Base-by-base conservation (phyloP, 257 asterid genomes). In the Perilla frutescens region DNA sequence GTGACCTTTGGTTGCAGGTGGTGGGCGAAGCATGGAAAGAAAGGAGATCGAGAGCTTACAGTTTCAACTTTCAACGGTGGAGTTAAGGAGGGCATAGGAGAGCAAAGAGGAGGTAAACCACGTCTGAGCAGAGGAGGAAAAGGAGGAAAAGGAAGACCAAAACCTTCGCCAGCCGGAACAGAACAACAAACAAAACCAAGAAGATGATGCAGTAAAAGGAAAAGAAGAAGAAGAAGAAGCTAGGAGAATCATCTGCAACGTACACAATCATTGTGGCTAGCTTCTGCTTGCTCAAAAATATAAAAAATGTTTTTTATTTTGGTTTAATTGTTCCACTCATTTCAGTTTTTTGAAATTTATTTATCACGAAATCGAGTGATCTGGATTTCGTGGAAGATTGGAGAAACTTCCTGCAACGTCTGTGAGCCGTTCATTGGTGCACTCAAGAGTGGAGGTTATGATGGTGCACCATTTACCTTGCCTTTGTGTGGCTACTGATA, bases 51-150 rank as follows among this genome's bases (percentile, higher is more conserved):
- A n/a, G n/a, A n/a, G n/a, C n/a, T n/a, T n/a, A n/a, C n/a, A n/a
- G n/a, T n/a, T n/a, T n/a, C n/a, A n/a, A 34, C 47, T 1, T 1
- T 45, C n/a, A 45, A 2, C 9, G 1, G 0, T 6, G 4, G 3
- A 4, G 0, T 4, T 48, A 50, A 13, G 20, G 4, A 2, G 71
- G 73, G 64, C 53, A 76, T n/a, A 75, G 32, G 70, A 74, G 61
- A 12, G 58, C 50, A 11, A 59, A 57, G 73, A 82, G 36, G 40
- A 82, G 83, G 77, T 82, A 71, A 39, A 76, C 86, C 59, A 79
- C 11, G 67, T 70, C 75, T 66, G 71, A 63, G 77, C 82, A 79
- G 78, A 82, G 78, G 82, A 76, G 68, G 12, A 77, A 56, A 9
- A 82, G 73, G 70, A 82, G 70, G 40, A 79, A 8, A 65, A 79